Evolutionary conservation across 1,284 basidiomycete genomes (phyloP).

Genomic region (Bjerkandera adusta): DNA sequence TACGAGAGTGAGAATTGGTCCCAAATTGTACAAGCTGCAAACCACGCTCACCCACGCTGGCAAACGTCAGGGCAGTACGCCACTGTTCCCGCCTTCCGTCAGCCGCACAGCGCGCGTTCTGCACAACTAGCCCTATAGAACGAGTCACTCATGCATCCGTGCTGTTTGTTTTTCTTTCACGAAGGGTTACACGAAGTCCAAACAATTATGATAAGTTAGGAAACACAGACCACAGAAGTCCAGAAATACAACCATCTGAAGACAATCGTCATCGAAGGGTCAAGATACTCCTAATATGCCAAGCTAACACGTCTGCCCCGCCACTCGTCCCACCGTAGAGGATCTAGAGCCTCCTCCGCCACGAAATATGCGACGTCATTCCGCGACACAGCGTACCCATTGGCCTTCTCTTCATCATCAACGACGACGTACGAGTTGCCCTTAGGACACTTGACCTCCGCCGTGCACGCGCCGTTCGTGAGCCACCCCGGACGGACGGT

Average conservation of each 20-base stretch:
- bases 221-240: too few species aligned
- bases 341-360: conserved; percentile 44
- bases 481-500: conserved; percentile 57
- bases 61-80: conserved; percentile 15
- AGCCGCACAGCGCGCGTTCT: too few species aligned
- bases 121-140: too few species aligned
- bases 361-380: conserved; percentile 66
- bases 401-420: conserved; percentile 34
- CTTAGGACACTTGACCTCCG: conserved; percentile 33
- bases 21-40: neutral
- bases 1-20: conserved; percentile 22
- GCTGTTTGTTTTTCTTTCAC: too few species aligned
- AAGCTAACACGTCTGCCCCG: conserved; percentile 44
- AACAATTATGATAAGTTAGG: too few species aligned
- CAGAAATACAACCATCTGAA: too few species aligned
- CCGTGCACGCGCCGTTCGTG: conserved; percentile 54
- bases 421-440: conserved; percentile 43
- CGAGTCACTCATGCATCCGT: too few species aligned
- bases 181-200: too few species aligned
- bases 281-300: conserved; percentile 29
- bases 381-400: conserved; percentile 54
- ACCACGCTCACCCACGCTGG: conserved; percentile 10
- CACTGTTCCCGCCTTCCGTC: conserved; percentile 13
- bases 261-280: too few species aligned
- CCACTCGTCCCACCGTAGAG: conserved; percentile 50